Evolutionary conservation across 257 asterid species (phyloP).

Genomic region (Datura wrightii): DNA sequence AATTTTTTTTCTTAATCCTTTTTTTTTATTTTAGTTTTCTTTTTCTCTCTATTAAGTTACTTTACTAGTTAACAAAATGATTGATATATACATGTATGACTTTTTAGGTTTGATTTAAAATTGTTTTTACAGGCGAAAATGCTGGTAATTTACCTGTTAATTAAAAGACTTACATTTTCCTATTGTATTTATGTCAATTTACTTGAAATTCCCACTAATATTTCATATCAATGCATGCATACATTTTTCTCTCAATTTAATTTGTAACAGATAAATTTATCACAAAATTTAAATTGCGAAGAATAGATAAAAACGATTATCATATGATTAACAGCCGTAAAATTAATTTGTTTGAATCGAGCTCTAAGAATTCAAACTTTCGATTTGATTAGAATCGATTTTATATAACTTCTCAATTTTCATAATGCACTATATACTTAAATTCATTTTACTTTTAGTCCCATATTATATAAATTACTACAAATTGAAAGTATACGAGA

Average conservation of each 20-base stretch:
- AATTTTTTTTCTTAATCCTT: not conserved
- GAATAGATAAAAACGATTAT: not conserved
- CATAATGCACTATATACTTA: not conserved
- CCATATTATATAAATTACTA: too few species aligned
- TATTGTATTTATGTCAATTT: not conserved
- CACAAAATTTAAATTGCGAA: not conserved
- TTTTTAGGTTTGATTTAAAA: slow-evolving; percentile 20
- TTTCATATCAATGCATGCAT: not conserved
- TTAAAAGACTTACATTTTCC: not conserved
- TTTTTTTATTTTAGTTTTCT: not conserved
- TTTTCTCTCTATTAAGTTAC: not conserved
- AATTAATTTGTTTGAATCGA: not conserved
- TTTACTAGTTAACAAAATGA: not conserved
- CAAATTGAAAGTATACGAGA: too few species aligned
- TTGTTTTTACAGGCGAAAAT: not conserved
- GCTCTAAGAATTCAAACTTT: not conserved
- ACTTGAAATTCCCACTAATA: slow-evolving; percentile 21
- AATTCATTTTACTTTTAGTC: not conserved
- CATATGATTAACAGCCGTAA: not conserved
- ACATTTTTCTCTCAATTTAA: not conserved
- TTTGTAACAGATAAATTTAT: not conserved
- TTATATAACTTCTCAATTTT: not conserved
- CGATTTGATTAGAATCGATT: not conserved
- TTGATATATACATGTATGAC: slow-evolving; percentile 8
- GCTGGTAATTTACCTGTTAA: slow-evolving; percentile 26